Percentiles rank a stretch among this genome's conserved stretches.
Evolutionary conservation across 129 eudicot species (phyloP).

Genomic region (Escallonia rubra): DNA sequence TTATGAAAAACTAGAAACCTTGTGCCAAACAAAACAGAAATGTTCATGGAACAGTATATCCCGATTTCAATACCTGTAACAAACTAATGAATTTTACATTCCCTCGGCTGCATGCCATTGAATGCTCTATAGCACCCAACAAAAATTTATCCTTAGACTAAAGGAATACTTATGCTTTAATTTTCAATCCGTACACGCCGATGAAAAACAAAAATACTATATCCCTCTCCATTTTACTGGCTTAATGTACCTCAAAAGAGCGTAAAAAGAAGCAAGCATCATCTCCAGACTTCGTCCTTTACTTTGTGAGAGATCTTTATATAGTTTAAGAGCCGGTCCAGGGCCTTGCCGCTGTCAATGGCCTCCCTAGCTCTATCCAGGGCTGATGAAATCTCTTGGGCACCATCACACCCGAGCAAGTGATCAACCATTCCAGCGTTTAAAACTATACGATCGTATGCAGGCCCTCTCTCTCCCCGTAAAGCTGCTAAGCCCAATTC

Average conservation of each 20-base stretch:
- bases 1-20: no score
- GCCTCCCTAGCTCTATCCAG: conserved; percentile 91
- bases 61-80: no score
- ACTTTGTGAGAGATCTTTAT: conserved; percentile 70
- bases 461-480: conserved; percentile 89
- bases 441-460: conserved; percentile 76
- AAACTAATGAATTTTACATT: no score
- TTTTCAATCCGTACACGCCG: no score
- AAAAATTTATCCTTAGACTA: no score
- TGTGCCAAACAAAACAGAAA: no score
- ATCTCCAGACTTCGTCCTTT: neutral
- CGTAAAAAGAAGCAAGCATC: neutral
- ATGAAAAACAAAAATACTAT: no score
- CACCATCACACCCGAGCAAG: conserved; percentile 86
- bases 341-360: conserved; percentile 87
- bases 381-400: conserved; percentile 68
- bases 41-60: no score
- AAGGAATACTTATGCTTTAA: no score
- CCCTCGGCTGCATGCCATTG: no score
- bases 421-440: conserved; percentile 94
- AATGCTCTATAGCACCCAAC: no score
- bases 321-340: conserved; percentile 60
- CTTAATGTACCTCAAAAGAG: neutral
- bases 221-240: no score
- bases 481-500: conserved; percentile 89